Base-by-base conservation (phyloP, 768 basidiomycete species). In the Cystobasidium onofrii region DNA sequence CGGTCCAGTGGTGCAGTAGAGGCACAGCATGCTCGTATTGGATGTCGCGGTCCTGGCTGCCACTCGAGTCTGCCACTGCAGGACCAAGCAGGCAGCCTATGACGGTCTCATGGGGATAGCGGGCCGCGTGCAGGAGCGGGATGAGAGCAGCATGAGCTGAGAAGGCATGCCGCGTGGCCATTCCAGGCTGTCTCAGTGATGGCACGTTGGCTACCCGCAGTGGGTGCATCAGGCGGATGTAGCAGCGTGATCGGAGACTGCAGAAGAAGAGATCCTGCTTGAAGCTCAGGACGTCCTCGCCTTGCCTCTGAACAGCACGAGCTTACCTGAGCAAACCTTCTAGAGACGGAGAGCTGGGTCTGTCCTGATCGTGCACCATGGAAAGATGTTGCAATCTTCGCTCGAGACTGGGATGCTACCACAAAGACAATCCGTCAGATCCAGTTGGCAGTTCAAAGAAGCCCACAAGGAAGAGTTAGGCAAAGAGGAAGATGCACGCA, bases 1-100 rank as follows among this genome's bases (percentile, higher is more conserved):
- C 88, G 7, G 89, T 90, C 90, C 90, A 92, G 79, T 90, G 87
- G 79, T 92, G 90, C 64, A 90, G 84, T 41, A 92, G 83, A 18
- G 91, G 91, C 44, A 92, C 83, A 1, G 87, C 85, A 78, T 92
- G 90, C 62, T 83, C 81, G 23, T 80, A 62, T 15, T 65, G 62
- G 62, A 71, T 44, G 10, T 52, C 55, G 10, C 65, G 43, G 31
- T 43, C 57, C 31, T 60, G 25, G 12, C 13, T 12, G 9, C 20
- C 27, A 20, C 23, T 23, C n/a, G 69, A 20, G 17, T 54, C n/a
- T 55, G 52, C 84, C 17, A 36, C 29, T 18, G 62, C n/a, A n/a
- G 23, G 41, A 34, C 90, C 90, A 0, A 92, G 81, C n/a, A 92
- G 83, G 9, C 91, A 86, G 1, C 91, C 91, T 67, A 89, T 89